Percentiles rank a stretch among this genome's conserved stretches.
phyloP scores from a whole-genome alignment of 2,329 filamentous ascomycete genomes.

The Torrubiella hemipterigena region DNA sequence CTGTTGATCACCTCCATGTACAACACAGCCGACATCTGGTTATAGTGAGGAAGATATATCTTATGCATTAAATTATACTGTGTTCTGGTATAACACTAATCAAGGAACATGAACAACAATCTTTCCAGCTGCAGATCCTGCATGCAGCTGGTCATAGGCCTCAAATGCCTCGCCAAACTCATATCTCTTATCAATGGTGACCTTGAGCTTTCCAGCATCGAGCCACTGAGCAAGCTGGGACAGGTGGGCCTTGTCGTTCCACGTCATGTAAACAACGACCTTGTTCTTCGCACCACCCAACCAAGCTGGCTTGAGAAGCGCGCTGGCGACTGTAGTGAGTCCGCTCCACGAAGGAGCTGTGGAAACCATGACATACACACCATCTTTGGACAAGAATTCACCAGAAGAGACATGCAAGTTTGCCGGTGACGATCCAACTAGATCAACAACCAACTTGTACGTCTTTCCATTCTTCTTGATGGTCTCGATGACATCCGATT shows the following conservation, averaged over 20 bases:
- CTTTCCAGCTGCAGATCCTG: slow-evolving; percentile 48
- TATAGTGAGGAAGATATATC: no score
- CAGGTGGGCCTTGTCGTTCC: neutral
- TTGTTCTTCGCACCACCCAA: neutral
- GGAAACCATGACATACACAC: no score
- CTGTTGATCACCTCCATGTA: no score
- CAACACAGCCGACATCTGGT: no score
- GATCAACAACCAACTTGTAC: slow-evolving; percentile 45
- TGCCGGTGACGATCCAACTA: slow-evolving; percentile 36
- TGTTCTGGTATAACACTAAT: no score
- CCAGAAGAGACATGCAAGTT: slow-evolving; percentile 10
- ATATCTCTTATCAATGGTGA: slow-evolving; percentile 17
- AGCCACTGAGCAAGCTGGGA: neutral
- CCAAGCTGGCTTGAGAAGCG: neutral
- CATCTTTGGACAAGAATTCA: no score
- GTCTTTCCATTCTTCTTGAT: slow-evolving; percentile 33
- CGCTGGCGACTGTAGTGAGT: neutral
- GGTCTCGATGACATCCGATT: slow-evolving; percentile 30
- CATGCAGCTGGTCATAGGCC: slow-evolving; percentile 48
- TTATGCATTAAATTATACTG: no score
- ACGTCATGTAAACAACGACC: neutral
- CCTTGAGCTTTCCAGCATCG: neutral
- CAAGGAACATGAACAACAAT: slow-evolving; percentile 29
- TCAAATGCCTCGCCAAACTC: slow-evolving; percentile 42
- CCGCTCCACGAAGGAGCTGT: no score